Conservation (phyloP, 2,329 filamentous ascomycete species). For the Verruconis gallopava region DNA sequence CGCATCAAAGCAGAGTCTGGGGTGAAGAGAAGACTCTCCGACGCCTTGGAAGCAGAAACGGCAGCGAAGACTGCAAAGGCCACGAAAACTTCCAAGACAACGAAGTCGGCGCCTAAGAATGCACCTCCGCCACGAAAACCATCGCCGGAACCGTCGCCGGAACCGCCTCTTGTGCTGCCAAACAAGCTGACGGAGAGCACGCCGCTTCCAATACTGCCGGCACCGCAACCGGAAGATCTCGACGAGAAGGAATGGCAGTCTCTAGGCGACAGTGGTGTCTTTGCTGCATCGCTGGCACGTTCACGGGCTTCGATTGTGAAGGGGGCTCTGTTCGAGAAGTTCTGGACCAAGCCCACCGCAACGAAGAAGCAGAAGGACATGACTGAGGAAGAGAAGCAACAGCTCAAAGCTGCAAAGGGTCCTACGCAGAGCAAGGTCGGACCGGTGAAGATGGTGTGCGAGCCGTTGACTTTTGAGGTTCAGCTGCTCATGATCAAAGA, state of each 20-base stretch:
- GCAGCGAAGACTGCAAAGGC: not conserved
- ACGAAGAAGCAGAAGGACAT: slow-evolving; percentile 46
- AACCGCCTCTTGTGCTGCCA: slow-evolving; percentile 2
- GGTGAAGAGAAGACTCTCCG: slow-evolving; percentile 4
- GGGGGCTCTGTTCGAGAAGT: slow-evolving; percentile 58
- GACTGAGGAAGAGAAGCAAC: slow-evolving; percentile 10
- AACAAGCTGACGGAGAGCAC: slow-evolving; percentile 6
- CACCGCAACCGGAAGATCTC: slow-evolving; percentile 4
- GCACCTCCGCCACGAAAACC: not conserved
- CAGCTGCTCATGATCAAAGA: slow-evolving; percentile 62
- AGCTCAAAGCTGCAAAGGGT: slow-evolving; percentile 33
- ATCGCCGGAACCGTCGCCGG: not conserved
- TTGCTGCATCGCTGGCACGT: slow-evolving; percentile 9
- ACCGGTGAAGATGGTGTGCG: slow-evolving; percentile 59
- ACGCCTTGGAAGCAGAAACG: slow-evolving; percentile 2
- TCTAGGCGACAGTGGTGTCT: slow-evolving; percentile 9
- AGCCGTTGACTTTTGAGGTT: slow-evolving; percentile 69
- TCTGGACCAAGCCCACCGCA: slow-evolving; percentile 47
- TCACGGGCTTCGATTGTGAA: slow-evolving; percentile 47
- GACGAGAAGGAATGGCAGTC: slow-evolving; percentile 9
- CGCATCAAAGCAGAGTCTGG: slow-evolving; percentile 8
- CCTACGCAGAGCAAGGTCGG: slow-evolving; percentile 55
- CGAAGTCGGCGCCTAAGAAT: not conserved
- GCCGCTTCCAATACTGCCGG: slow-evolving; percentile 7
- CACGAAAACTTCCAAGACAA: not conserved